Percentiles rank a stretch among this genome's conserved stretches.
These are phyloP conservation scores for Gleditsia sinensis DNA, from an alignment of 306 rosid species.

Conservation along the genomic window DNA sequence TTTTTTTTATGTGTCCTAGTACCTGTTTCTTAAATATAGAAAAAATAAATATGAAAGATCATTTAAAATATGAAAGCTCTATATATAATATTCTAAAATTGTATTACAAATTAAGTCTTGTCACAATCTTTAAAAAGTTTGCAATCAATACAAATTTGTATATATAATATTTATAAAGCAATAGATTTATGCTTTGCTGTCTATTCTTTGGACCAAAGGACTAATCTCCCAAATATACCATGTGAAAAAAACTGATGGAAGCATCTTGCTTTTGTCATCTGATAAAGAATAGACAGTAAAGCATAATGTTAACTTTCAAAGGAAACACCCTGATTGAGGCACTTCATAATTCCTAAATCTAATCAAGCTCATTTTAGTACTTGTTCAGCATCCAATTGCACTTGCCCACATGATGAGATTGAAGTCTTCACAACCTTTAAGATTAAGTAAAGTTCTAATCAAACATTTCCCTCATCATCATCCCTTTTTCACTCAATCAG, in stretches of 20 bases:
- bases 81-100: too few relatives aligned
- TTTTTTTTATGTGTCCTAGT: too few relatives aligned
- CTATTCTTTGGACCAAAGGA: constrained; percentile 45
- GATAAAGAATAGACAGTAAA: constrained; percentile 32
- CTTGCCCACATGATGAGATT: constrained; percentile 63
- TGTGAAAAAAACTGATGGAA: constrained; percentile 84
- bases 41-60: too few relatives aligned
- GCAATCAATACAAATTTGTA: too few relatives aligned
- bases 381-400: constrained; percentile 68
- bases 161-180: too few relatives aligned
- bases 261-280: constrained; percentile 70
- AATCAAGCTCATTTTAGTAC: constrained; percentile 40
- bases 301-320: constrained; percentile 32
- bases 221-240: constrained; percentile 75
- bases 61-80: too few relatives aligned
- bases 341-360: too few relatives aligned
- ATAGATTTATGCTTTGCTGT: too few relatives aligned
- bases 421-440: constrained; percentile 72
- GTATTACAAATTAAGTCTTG: too few relatives aligned
- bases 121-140: too few relatives aligned
- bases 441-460: constrained; percentile 62
- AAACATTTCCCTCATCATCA: constrained; percentile 71
- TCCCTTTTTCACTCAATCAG: constrained; percentile 71
- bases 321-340: too few relatives aligned
- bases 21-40: too few relatives aligned